Base-by-base conservation (phyloP, 1,284 basidiomycete species). In the Apiotrichum sp. region DNA sequence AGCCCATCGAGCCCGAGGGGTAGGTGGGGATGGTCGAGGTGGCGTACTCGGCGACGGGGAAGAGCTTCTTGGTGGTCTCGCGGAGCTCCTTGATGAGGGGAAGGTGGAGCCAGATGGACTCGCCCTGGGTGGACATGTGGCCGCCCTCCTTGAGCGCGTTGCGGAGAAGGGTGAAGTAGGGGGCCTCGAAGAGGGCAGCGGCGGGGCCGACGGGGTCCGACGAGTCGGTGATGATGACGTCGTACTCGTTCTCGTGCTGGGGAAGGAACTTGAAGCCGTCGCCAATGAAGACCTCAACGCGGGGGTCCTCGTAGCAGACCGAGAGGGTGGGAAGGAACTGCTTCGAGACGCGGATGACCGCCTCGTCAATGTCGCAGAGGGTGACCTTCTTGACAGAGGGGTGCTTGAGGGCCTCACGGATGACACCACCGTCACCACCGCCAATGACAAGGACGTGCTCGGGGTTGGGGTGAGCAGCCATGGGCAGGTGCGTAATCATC, bases 141-240 rank as follows among this genome's bases (percentile, higher is more conserved):
- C 95, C 95, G 49, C 91, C 93, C 3, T 88, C 87, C 52, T 86
- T 81, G 64, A 98, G 84, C 0, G 95, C 90, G 65, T 90, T 86
- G 72, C 91, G 84, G 61, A 98, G 84, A 48, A 98, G 85, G 73
- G 92, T 84, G 80, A 98, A 99, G 84, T 97, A 98, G 1, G 93
- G 89, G 75, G 93, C 89, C 79, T 98, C 84, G 83, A 98, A 98
- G 64, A 98, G 86, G 33, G 89, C 85, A 58, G 87, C 87, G 51
- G 95, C 95, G 46, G 95, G 95, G 42, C 96, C 95, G 59, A 97
- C 93, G 47, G 96, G 95, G 78, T 98, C 96, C 31, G 93, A 98
- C 40, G 93, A 98, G 78, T 98, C 95, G 64, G 92, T 98, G 80
- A 98, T 89, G 80, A 98, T 98, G 63, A 90, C 91, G 73, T 99